Percentiles rank a stretch among this genome's conserved stretches.
Evolutionary conservation across 176 grass and related monocot species (phyloP).

Genomic region (Aegilops sharonensis): DNA sequence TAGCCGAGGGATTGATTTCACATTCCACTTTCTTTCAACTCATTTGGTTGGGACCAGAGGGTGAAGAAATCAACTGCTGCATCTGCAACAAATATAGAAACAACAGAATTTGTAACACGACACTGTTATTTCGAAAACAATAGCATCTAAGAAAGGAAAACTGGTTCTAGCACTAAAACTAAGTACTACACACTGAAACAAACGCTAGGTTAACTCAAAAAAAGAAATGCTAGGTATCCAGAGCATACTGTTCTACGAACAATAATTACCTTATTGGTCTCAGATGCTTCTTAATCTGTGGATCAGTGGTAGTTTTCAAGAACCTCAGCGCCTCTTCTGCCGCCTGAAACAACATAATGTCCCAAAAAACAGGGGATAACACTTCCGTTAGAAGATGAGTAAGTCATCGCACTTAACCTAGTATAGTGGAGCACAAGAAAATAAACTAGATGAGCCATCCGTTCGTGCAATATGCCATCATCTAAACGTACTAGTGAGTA

Average conservation of each 20-base stretch:
- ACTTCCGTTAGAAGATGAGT: neutral
- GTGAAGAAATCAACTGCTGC: conserved; percentile 23
- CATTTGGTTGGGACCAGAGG: neutral
- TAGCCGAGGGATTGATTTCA: conserved; percentile 1
- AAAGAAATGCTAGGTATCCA: neutral
- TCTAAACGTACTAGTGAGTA: neutral
- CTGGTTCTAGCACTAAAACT: neutral
- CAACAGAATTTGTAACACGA: neutral
- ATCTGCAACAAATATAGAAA: conserved; percentile 35
- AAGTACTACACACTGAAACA: neutral
- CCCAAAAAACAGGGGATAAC: neutral
- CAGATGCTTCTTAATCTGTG: conserved; percentile 53
- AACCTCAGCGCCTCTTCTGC: conserved; percentile 58
- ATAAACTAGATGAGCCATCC: neutral
- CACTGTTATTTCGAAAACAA: neutral
- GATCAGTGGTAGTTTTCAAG: conserved; percentile 47
- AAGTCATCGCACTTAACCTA: neutral
- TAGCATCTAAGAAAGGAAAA: neutral
- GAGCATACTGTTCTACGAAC: neutral
- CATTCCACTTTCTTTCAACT: conserved; percentile 25
- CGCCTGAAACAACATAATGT: conserved; percentile 36
- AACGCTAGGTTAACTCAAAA: neutral
- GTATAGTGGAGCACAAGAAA: conserved; percentile 2
- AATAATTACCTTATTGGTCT: conserved; percentile 51
- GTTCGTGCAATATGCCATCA: neutral